phyloP scores from a whole-genome alignment of 495 filamentous ascomycete species.

The Annulohypoxylon nitens region DNA sequence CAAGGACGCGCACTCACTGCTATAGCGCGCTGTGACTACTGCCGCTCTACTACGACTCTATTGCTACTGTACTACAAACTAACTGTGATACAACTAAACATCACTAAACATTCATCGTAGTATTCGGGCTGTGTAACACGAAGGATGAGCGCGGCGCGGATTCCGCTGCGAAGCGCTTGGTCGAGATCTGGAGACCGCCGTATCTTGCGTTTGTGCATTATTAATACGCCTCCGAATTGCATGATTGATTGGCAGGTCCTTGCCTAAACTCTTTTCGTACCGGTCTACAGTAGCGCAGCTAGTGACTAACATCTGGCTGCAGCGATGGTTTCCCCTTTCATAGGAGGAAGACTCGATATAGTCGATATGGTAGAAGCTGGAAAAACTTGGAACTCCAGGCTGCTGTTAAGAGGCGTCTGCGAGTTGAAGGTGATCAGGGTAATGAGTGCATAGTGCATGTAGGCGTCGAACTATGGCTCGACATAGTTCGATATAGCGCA shows the following conservation, averaged over 20 bases:
- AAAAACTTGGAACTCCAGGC: constrained; percentile 3
- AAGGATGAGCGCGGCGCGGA: constrained; percentile 7
- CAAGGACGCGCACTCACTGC: background rate
- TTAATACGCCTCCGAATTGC: constrained; percentile 14
- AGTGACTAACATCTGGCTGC: background rate
- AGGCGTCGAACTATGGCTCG: constrained; percentile 21
- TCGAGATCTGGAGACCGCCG: constrained; percentile 25
- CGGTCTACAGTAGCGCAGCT: constrained; percentile 32
- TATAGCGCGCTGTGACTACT: constrained; percentile 4
- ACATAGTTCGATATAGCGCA: constrained; percentile 18
- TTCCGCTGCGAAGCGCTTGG: constrained; percentile 5
- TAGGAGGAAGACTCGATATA: constrained; percentile 4
- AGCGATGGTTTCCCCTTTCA: constrained; percentile 9
- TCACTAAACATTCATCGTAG: background rate
- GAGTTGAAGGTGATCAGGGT: constrained; percentile 11
- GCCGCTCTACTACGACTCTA: background rate
- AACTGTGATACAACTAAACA: too few species aligned
- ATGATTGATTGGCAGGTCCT: constrained; percentile 2
- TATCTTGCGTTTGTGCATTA: constrained; percentile 22
- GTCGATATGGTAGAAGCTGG: background rate
- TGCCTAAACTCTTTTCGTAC: constrained; percentile 20
- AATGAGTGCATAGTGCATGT: constrained; percentile 4
- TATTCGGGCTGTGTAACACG: constrained; percentile 9
- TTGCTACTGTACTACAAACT: too few species aligned
- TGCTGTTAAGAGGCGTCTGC: constrained; percentile 27